Conservation (phyloP, 208 protist species). For the Trypanosoma mega region DNA sequence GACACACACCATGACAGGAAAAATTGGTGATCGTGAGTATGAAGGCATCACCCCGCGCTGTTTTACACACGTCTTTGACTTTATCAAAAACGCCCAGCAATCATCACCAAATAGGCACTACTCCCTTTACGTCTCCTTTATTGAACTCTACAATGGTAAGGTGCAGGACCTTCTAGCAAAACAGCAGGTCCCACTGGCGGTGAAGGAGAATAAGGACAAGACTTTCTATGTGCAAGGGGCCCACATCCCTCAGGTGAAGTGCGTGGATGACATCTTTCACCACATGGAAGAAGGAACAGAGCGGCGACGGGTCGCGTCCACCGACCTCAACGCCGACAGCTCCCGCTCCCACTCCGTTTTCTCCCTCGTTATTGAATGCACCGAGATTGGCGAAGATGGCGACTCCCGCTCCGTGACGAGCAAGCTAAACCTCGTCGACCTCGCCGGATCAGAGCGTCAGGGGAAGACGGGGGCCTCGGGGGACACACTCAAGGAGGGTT, state of each 20-base stretch:
- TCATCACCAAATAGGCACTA: constrained; percentile 40
- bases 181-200: constrained; percentile 80
- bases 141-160: constrained; percentile 91
- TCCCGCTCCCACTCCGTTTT: constrained; percentile 92
- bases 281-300: constrained; percentile 90
- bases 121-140: constrained; percentile 79
- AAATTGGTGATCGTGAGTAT: constrained; percentile 52
- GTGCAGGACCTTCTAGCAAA: constrained; percentile 83
- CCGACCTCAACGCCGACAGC: constrained; percentile 89
- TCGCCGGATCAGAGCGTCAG: constrained; percentile 91
- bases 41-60: constrained; percentile 81
- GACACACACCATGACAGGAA: constrained; percentile 93
- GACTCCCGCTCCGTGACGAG: constrained; percentile 63
- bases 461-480: constrained; percentile 88
- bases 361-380: constrained; percentile 80
- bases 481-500: constrained; percentile 91
- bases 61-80: constrained; percentile 78
- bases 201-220: constrained; percentile 82
- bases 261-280: constrained; percentile 64
- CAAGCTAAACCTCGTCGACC: constrained; percentile 92
- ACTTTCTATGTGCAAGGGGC: constrained; percentile 85
- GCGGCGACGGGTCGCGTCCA: constrained; percentile 72
- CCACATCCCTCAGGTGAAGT: constrained; percentile 73
- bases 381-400: constrained; percentile 75
- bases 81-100: constrained; percentile 47